These are phyloP conservation scores for Chaetomiaceae sp. DNA, from an alignment of 2,329 filamentous ascomycete genomes.

Conservation along the genomic window DNA sequence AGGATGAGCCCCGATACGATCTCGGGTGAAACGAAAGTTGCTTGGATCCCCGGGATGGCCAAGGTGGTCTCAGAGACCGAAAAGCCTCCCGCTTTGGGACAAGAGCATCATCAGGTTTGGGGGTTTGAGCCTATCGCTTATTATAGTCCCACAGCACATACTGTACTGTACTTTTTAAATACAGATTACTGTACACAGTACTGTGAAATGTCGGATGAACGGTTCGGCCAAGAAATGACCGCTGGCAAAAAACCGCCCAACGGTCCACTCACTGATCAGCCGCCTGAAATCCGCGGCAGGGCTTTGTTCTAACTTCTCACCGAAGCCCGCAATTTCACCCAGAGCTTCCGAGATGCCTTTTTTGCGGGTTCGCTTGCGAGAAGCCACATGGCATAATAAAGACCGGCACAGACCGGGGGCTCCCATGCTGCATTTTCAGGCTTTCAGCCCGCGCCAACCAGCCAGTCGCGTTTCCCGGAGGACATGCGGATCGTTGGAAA, in stretches of 20 bases:
- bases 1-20: not conserved
- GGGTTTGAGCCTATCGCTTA: too few species aligned
- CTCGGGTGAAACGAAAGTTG: not conserved
- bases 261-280: not conserved
- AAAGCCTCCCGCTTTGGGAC: too few species aligned
- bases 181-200: too few species aligned
- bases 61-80: not conserved
- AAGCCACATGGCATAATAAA: constrained; percentile 18
- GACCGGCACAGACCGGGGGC: constrained; percentile 1
- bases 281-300: not conserved
- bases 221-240: not conserved
- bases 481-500: not conserved
- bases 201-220: not conserved
- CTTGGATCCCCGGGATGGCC: not conserved
- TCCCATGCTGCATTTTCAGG: constrained; percentile 7
- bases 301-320: not conserved
- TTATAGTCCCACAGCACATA: too few species aligned
- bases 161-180: too few species aligned
- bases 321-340: not conserved
- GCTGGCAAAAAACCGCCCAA: not conserved
- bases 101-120: too few species aligned
- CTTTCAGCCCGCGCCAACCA: not conserved
- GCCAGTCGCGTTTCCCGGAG: constrained; percentile 1
- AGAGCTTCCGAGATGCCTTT: not conserved
- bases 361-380: not conserved